Base-by-base conservation (phyloP, 805 yeast species). In the Metschnikowia corniflorae region DNA sequence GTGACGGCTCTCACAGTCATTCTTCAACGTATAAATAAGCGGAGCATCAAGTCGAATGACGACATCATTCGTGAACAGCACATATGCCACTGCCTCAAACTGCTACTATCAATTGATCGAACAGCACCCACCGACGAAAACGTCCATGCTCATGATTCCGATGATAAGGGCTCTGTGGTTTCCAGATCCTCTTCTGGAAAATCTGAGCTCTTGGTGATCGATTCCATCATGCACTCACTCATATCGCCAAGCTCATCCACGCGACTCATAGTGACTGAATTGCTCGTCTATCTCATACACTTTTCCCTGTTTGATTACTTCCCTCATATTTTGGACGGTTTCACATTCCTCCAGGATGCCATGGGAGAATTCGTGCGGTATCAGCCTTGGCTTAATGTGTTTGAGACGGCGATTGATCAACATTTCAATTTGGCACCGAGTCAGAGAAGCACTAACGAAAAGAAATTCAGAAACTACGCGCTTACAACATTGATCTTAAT, bases 31-130 rank as follows among this genome's bases (percentile, higher is more conserved):
- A 55, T 67, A 24, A 68, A 65, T 45, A 62, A 58, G 39, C 63
- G 66, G 42, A 62, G 68, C 39, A 66, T 67, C 42, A 68, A 68
- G 44, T 62, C 71, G 3, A 67, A 68, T 41, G 72, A 67, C 20
- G 72, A 66, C 38, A 63, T 68, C 25, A 71, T 67, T 34, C 60
- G 50, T 35, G 73, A 68, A 38, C 63, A 46, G 36, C 42, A 50
- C 15, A 67, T 68, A 22, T 63, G 69, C 8, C 59, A 53, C 41
- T 67, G 71, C 36, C 56, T 68, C 34, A 63, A 58, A 39, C 51
- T 55, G 38, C 58, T 66, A 2, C 34, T 67, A 15, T 61, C 60
- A 29, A 44, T 51, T 5, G 63, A 54, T 20, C 37, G 37, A 10
- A 55, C 48, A 14, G 37, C 30, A 6, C 4, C 7, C 4, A 27